Evolutionary conservation across 352 stramenopile species (phyloP).

Genomic region (Phytophthora kernoviae): DNA sequence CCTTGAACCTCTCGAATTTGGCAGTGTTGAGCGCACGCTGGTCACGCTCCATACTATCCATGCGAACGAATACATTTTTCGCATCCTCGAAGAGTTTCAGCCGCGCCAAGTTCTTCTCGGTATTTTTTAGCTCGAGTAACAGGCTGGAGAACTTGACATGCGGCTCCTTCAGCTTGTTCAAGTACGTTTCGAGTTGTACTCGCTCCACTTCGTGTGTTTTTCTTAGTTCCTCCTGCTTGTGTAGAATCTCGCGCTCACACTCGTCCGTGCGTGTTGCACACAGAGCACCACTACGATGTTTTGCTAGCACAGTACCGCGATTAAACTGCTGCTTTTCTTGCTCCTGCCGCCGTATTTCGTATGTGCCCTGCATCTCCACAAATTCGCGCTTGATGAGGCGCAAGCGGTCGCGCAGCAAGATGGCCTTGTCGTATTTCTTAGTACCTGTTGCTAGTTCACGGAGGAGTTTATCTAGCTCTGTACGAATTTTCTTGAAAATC

Average conservation of each 20-base stretch:
- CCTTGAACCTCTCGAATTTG: constrained; percentile 68
- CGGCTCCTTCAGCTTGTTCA: constrained; percentile 58
- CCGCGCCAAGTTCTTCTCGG: constrained; percentile 63
- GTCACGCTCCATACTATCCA: constrained; percentile 65
- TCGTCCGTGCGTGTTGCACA: constrained; percentile 31
- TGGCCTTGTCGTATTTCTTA: constrained; percentile 76
- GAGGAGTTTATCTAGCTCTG: constrained; percentile 64
- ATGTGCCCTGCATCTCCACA: constrained; percentile 63
- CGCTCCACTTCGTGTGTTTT: constrained; percentile 67
- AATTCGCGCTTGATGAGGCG: constrained; percentile 71
- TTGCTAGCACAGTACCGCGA: constrained; percentile 45
- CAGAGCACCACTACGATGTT: constrained; percentile 39
- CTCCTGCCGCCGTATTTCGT: constrained; percentile 57
- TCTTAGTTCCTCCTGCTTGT: constrained; percentile 53
- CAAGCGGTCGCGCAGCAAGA: constrained; percentile 68
- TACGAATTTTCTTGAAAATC: constrained; percentile 67
- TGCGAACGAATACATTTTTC: constrained; percentile 66
- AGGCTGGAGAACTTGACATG: constrained; percentile 75
- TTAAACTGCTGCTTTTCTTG: constrained; percentile 56
- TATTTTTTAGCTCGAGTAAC: constrained; percentile 74
- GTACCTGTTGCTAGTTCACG: constrained; percentile 53
- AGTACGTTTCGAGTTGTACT: constrained; percentile 65
- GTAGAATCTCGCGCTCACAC: constrained; percentile 49
- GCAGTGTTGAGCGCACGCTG: constrained; percentile 45
- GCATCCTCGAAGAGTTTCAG: constrained; percentile 77